Conservation (phyloP, 148 eudicot species). For the Arctostaphylos glauca region DNA sequence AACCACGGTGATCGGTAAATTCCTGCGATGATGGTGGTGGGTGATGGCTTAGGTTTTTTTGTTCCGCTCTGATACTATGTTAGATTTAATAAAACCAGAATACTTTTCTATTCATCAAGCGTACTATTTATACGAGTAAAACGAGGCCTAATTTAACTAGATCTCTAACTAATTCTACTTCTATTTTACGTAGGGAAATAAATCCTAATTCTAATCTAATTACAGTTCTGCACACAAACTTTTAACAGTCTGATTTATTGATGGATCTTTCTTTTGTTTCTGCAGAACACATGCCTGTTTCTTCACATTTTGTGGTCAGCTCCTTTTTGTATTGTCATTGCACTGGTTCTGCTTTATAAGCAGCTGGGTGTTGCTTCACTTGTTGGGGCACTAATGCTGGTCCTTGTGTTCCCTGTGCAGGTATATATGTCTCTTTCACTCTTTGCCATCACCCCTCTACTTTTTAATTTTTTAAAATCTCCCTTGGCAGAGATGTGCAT, state of each 20-base stretch:
- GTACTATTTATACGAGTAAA: no score
- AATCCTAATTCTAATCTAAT: no score
- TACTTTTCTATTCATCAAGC: no score
- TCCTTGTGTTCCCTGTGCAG: conserved; percentile 83
- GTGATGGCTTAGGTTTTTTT: no score
- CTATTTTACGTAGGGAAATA: no score
- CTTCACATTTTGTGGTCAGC: conserved; percentile 96
- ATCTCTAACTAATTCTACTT: no score
- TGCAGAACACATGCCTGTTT: conserved; percentile 85
- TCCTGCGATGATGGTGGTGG: no score
- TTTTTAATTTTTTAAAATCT: not conserved
- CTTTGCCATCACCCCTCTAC: not conserved
- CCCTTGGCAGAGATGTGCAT: not conserved
- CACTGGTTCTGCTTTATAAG: conserved; percentile 77
- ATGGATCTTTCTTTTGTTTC: conserved; percentile 17
- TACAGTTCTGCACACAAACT: no score
- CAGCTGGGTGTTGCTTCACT: conserved; percentile 88
- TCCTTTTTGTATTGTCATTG: conserved; percentile 77
- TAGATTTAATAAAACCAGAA: no score
- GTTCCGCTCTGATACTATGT: no score
- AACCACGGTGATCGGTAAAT: no score
- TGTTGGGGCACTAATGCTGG: conserved; percentile 73
- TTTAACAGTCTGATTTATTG: not conserved
- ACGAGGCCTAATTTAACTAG: no score
- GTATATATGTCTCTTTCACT: conserved; percentile 27